A percentile compares a stretch with the other conserved stretches of the same genome.
These are phyloP conservation scores for Mycena pura DNA, from an alignment of 768 basidiomycete genomes.

Conservation along the genomic window DNA sequence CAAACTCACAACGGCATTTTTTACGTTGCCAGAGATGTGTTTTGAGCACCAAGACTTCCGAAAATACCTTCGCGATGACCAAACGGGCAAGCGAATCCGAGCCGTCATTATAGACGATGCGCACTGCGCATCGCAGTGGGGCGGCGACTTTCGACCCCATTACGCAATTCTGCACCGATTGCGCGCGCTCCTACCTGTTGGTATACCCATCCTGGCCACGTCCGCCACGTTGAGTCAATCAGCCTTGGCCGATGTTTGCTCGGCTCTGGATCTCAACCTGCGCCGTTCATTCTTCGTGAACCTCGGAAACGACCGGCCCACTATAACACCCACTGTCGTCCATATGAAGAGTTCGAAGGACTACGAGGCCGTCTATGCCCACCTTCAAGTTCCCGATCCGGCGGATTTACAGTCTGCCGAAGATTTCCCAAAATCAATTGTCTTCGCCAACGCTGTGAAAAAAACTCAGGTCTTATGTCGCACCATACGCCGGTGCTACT, in stretches of 20 bases:
- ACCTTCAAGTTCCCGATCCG: constrained; percentile 8
- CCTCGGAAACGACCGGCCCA: constrained; percentile 44
- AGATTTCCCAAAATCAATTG: constrained; percentile 18
- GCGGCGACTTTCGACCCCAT: constrained; percentile 39
- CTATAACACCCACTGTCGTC: constrained; percentile 20
- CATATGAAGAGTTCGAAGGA: constrained; percentile 11
- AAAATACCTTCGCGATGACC: constrained; percentile 26
- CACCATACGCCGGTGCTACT: constrained; percentile 21
- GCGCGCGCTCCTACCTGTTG: constrained; percentile 35
- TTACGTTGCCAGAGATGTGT: constrained; percentile 50
- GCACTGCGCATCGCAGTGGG: constrained; percentile 46
- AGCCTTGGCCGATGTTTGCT: constrained; percentile 34
- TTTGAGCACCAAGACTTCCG: constrained; percentile 39
- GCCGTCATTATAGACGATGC: constrained; percentile 46
- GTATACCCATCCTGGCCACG: constrained; percentile 37
- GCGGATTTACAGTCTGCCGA: background rate
- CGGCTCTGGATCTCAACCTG: constrained; percentile 31
- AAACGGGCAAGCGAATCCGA: constrained; percentile 15
- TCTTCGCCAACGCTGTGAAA: constrained; percentile 31
- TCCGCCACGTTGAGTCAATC: constrained; percentile 42
- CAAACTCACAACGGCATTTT: constrained; percentile 34
- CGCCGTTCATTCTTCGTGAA: constrained; percentile 38
- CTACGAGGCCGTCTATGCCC: background rate
- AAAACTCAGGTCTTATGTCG: constrained; percentile 24
- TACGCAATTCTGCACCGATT: constrained; percentile 38